These are phyloP conservation scores for Aspergillus sclerotioniger DNA, from an alignment of 495 filamentous ascomycete genomes.

Conservation along the genomic window DNA sequence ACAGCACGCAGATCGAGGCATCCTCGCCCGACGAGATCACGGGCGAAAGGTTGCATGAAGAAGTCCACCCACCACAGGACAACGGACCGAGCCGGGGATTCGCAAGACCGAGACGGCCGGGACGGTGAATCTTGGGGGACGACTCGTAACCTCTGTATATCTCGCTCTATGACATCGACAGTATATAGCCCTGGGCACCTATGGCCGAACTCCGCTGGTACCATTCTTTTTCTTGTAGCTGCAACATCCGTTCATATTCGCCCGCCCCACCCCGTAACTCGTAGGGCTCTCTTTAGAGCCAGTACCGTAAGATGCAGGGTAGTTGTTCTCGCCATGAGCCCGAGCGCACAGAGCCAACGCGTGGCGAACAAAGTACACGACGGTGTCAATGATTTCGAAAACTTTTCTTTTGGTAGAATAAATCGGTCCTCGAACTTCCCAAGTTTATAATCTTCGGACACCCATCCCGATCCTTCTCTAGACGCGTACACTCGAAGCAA, in stretches of 20 bases:
- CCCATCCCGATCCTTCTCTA: conserved; percentile 96
- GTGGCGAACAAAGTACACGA: conserved; percentile 1
- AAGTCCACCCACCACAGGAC: conserved; percentile 72
- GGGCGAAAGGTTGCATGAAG: conserved; percentile 64
- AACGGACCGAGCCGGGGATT: conserved; percentile 65
- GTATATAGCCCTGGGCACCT: conserved; percentile 1
- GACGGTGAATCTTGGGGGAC: conserved; percentile 38
- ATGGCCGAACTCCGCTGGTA: neutral
- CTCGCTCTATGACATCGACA: neutral
- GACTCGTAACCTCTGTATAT: neutral
- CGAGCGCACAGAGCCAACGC: too few species aligned
- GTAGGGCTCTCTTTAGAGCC: conserved; percentile 2
- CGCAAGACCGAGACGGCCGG: conserved; percentile 85
- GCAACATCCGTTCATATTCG: conserved; percentile 14
- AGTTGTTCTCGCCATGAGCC: neutral
- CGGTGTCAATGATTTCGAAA: conserved; percentile 62
- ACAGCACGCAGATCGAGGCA: conserved; percentile 55
- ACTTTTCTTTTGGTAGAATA: conserved; percentile 83
- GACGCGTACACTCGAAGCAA: conserved; percentile 96
- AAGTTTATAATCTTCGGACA: conserved; percentile 99
- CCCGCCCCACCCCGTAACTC: neutral
- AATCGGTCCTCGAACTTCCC: conserved; percentile 90
- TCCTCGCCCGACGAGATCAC: conserved; percentile 76
- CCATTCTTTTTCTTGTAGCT: conserved; percentile 11
- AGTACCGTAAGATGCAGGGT: conserved; percentile 10